phyloP scores from a whole-genome alignment of 2,329 filamentous ascomycete species.

The Fusarium nygamai region DNA sequence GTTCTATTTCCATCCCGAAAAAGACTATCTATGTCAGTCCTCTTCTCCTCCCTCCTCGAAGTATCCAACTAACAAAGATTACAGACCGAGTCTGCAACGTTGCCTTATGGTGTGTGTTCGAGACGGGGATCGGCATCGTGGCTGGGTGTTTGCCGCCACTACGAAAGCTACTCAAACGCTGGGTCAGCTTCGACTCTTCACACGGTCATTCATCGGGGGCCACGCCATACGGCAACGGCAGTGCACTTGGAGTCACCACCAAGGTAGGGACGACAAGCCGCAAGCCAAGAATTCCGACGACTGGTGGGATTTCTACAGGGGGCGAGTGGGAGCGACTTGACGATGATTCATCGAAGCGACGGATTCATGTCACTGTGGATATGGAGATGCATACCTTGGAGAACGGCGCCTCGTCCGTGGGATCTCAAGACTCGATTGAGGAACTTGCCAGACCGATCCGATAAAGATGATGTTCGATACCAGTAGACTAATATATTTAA shows the following conservation, averaged over 20 bases:
- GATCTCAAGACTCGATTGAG: neutral
- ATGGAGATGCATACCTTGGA: neutral
- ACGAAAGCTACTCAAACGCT: neutral
- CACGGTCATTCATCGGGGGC: neutral
- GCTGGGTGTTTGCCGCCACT: neutral
- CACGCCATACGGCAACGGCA: neutral
- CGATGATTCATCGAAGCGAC: neutral
- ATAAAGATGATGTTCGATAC: accelerated
- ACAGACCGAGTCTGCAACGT: neutral
- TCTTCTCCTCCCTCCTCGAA: neutral
- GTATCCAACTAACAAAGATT: neutral
- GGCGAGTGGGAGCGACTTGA: neutral
- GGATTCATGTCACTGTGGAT: neutral
- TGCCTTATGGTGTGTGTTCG: neutral
- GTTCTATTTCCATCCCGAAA: neutral
- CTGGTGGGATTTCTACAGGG: neutral
- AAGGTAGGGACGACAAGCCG: neutral
- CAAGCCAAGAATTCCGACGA: neutral
- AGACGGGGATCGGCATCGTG: neutral
- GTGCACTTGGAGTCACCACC: neutral
- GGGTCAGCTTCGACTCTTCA: neutral
- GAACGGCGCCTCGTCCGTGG: neutral
- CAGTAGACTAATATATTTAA: neutral
- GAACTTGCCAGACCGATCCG: neutral
- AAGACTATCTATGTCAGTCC: neutral